Conservation (phyloP, 805 yeast genomes). For the Yarrowia sp. region DNA sequence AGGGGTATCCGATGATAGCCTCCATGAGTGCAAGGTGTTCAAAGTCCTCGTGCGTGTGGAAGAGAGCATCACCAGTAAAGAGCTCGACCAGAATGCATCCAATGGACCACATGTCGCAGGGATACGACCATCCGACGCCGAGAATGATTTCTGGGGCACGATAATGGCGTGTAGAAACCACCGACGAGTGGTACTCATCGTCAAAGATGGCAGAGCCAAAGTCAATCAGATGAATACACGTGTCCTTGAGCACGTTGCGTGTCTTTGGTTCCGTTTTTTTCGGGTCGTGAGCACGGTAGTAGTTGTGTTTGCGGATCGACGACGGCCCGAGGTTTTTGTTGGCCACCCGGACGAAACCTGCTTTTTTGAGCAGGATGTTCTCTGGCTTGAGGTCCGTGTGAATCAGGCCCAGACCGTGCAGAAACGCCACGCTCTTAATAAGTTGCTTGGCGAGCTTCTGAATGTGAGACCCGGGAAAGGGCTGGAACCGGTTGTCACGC, state of each 20-base stretch:
- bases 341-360: slow-evolving; percentile 43
- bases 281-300: slow-evolving; percentile 18
- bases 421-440: slow-evolving; percentile 75
- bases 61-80: slow-evolving; percentile 89
- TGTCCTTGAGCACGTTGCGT: slow-evolving; percentile 59
- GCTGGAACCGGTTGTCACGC: slow-evolving; percentile 74
- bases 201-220: slow-evolving; percentile 95
- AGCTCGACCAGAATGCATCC: slow-evolving; percentile 92
- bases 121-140: slow-evolving; percentile 95
- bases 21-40: slow-evolving; percentile 97
- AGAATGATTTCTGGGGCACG: slow-evolving; percentile 95
- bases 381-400: slow-evolving; percentile 98
- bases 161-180: slow-evolving; percentile 93
- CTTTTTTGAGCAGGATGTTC: slow-evolving; percentile 69
- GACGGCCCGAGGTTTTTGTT: slow-evolving; percentile 15
- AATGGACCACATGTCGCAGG: slow-evolving; percentile 95
- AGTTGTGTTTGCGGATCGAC: slow-evolving; percentile 25
- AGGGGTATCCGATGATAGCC: slow-evolving; percentile 56
- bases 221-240: slow-evolving; percentile 85
- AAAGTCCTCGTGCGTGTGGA: slow-evolving; percentile 89
- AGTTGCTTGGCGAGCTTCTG: slow-evolving; percentile 86
- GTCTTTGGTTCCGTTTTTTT: slow-evolving; percentile 37
- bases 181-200: slow-evolving; percentile 88
- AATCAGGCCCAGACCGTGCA: slow-evolving; percentile 84
- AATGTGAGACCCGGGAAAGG: slow-evolving; percentile 93